These are phyloP conservation scores for Polysphondylium violaceum DNA, from an alignment of 78 protist genomes.

Conservation along the genomic window DNA sequence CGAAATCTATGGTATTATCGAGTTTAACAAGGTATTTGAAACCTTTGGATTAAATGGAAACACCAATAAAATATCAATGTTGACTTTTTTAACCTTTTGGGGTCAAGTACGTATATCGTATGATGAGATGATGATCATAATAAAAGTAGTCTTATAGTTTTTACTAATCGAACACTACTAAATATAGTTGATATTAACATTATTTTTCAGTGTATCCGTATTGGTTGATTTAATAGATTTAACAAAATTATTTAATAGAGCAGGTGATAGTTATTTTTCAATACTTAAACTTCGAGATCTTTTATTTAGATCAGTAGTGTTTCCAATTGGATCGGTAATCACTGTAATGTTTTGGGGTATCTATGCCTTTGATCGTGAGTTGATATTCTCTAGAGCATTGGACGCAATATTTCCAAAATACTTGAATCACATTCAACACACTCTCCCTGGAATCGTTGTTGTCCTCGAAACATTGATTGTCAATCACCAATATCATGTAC, in stretches of 20 bases:
- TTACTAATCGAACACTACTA: background rate
- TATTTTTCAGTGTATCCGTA: conserved; percentile 1
- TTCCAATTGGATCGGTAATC: conserved; percentile 32
- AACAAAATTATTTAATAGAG: background rate
- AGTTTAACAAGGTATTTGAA: background rate
- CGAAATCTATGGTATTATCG: background rate
- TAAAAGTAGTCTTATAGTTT: background rate
- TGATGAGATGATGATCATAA: background rate
- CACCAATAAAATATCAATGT: conserved; percentile 16
- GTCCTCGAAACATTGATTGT: conserved; percentile 3
- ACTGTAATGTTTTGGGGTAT: conserved; percentile 40
- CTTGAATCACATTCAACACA: conserved; percentile 70
- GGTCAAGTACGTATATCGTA: conserved; percentile 40
- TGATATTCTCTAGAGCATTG: background rate
- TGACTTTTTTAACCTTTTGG: conserved; percentile 57
- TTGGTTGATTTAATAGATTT: conserved; percentile 37
- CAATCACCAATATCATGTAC: conserved; percentile 61
- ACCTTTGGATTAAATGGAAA: background rate
- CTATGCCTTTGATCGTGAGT: conserved; percentile 22
- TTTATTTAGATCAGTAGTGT: conserved; percentile 48
- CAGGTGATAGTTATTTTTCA: background rate
- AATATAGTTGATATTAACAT: conserved; percentile 15
- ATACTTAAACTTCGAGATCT: conserved; percentile 16
- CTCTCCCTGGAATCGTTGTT: conserved; percentile 22
- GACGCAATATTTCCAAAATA: conserved; percentile 11